phyloP scores from a whole-genome alignment of 2,329 filamentous ascomycete species.

The Metarhizium guizhouense region DNA sequence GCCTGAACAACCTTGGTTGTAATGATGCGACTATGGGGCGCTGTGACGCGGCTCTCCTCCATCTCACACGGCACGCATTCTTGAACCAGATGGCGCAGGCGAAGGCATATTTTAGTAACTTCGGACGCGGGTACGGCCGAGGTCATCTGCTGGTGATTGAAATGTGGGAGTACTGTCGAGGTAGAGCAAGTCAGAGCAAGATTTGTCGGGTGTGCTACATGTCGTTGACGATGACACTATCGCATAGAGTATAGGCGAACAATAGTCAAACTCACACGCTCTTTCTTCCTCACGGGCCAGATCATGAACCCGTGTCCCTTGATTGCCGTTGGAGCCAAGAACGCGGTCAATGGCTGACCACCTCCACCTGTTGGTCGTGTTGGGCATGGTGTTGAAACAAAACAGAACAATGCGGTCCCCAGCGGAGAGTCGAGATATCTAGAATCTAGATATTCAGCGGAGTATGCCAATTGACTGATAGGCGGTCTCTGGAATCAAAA shows the following conservation, averaged over 20 bases:
- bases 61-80: constrained; percentile 86
- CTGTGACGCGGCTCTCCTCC: constrained; percentile 63
- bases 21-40: constrained; percentile 77
- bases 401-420: background rate
- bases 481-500: too few relatives aligned
- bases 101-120: constrained; percentile 83
- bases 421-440: background rate
- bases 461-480: background rate
- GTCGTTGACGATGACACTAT: background rate
- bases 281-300: constrained; percentile 35
- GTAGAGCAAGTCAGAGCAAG: background rate
- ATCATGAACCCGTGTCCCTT: constrained; percentile 18
- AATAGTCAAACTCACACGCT: constrained; percentile 27
- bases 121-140: constrained; percentile 66
- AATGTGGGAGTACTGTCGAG: constrained; percentile 53
- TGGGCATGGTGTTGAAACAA: constrained; percentile 7
- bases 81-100: constrained; percentile 84
- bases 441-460: background rate
- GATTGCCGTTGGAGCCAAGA: constrained; percentile 14
- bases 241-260: background rate
- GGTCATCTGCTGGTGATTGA: constrained; percentile 47
- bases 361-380: constrained; percentile 10
- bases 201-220: background rate
- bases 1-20: constrained; percentile 71
- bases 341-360: constrained; percentile 23